Base-by-base conservation (phyloP, 2,329 filamentous ascomycete species). In the Nothophaeocryptopus gaeumannii region DNA sequence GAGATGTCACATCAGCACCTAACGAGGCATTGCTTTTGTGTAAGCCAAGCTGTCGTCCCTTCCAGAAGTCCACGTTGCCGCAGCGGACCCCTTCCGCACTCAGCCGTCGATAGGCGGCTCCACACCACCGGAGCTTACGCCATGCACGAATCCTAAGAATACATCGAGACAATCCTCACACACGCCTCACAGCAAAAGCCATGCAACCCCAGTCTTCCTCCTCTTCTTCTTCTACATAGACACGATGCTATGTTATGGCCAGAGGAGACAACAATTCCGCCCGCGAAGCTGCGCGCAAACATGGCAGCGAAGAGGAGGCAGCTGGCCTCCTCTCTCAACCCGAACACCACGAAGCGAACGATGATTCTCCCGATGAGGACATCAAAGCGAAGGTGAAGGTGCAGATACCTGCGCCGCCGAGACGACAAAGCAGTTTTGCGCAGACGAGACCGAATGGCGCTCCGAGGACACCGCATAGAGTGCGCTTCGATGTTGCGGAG, bases 401-500 rank as follows among this genome's bases (percentile, higher is more conserved):
- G 20, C 20, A 26, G 7, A 26, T 26, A 26, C 46, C 53, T 15
- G 33, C 39, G 29, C 50, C 45, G n/a, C 61, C 60, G 8, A 51
- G 58, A 42, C 56, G 66, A 41, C 65, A 68, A 49, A 67, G 63
- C n/a, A 75, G 73, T 0, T 72, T 78, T 51, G 75, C 74, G 2
- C 74, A 76, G 48, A 70, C 65, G 11, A 65, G 75, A 43, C 68
- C 70, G 5, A 67, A 72, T 58, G 75, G 74, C 53, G 78, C 80
- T 32, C 80, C 85, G 13, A 70, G 85, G 46, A 89, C 85, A 1
- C 78, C 80, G 8, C 85, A 88, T 65, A 79, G 87, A 20, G 88
- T 93, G 39, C 84, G 85, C 58, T 93, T 93, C 70, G 84, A 85
- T 61, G 72, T 82, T 32, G 56, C 55, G 8, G 67, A 69, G 42